Conservation (phyloP, 1,139 yeast genomes). For the Maudiozyma humilis region DNA sequence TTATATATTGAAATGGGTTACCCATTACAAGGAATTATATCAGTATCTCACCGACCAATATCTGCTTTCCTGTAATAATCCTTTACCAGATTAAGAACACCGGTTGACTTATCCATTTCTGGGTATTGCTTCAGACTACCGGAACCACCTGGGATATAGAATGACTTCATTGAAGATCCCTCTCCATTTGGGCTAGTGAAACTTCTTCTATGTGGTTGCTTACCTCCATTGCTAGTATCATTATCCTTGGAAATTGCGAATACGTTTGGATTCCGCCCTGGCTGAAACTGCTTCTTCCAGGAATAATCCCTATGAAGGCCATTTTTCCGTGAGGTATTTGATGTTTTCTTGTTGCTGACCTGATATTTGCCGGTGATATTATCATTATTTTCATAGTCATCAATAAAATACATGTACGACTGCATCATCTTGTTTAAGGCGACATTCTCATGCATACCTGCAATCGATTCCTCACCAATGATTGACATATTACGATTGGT, state of each 20-base stretch:
- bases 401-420: constrained; percentile 78
- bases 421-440: constrained; percentile 88
- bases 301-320: constrained; percentile 21
- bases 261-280: constrained; percentile 26
- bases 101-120: constrained; percentile 17
- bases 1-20: too few relatives aligned
- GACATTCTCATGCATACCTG: constrained; percentile 23
- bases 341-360: constrained; percentile 17
- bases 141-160: constrained; percentile 1
- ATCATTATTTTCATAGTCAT: constrained; percentile 55
- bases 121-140: neutral
- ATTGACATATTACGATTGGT: neutral
- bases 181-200: neutral
- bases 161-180: constrained; percentile 8
- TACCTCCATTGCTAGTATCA: neutral
- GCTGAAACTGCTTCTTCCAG: constrained; percentile 31
- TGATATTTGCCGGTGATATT: constrained; percentile 33
- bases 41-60: constrained; percentile 19
- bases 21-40: too few relatives aligned
- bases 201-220: neutral
- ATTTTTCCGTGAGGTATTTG: neutral
- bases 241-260: constrained; percentile 15
- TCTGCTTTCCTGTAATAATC: constrained; percentile 67
- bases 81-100: constrained; percentile 73
- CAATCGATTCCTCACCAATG: neutral